Evolutionary conservation across 1,284 basidiomycete genomes (phyloP).

Genomic region (Heterobasidion parviporum): DNA sequence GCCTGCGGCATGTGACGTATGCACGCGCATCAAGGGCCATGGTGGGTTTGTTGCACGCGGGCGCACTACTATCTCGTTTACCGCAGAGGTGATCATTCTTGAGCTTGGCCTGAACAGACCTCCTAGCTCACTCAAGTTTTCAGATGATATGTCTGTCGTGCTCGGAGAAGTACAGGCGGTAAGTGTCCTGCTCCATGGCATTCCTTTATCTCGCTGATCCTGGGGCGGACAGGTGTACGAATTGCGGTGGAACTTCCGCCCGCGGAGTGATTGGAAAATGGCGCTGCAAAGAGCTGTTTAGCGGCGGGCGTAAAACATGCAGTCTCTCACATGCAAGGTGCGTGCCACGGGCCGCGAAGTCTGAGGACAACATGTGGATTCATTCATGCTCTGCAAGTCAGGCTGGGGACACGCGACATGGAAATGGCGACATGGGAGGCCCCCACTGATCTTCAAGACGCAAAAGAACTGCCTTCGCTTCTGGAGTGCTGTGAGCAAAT

Average conservation of each 20-base stretch:
- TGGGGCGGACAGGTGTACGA: neutral
- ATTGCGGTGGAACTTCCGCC: slow-evolving; percentile 2
- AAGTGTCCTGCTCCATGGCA: neutral
- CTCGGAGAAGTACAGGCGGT: neutral
- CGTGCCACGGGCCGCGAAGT: neutral
- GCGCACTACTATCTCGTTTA: neutral
- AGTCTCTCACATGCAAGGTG: slow-evolving; percentile 2
- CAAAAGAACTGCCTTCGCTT: neutral
- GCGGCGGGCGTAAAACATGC: slow-evolving; percentile 1
- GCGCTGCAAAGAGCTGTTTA: slow-evolving; percentile 2
- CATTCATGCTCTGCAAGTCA: neutral
- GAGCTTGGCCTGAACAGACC: neutral
- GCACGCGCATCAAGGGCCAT: neutral
- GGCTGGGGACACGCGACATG: neutral
- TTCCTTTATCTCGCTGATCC: neutral
- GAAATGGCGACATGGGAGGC: neutral
- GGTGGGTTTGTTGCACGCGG: neutral
- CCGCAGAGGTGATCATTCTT: neutral
- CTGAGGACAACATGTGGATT: neutral
- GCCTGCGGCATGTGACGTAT: neutral
- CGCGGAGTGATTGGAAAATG: slow-evolving; percentile 1
- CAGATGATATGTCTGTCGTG: slow-evolving; percentile 1
- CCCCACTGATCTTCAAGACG: neutral
- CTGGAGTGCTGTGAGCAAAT: neutral
- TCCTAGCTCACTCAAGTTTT: neutral